Evolutionary conservation across 2,329 filamentous ascomycete genomes (phyloP), one percentile per base, ranked within the genome.

Genomic region (Tolypocladium capitatum): DNA sequence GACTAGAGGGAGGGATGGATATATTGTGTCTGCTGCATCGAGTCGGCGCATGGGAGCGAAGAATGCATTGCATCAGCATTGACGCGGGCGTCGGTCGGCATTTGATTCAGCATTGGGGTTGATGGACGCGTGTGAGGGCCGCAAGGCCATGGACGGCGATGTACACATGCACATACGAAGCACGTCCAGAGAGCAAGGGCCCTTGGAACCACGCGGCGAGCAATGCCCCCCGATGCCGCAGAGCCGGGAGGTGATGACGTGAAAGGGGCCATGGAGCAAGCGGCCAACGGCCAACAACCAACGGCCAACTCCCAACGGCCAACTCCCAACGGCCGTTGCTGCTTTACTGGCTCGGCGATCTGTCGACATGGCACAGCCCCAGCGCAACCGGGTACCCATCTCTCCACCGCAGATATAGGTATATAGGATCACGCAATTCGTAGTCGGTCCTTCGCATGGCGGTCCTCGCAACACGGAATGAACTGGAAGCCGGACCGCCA

Each of bases 1-100:
- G 76, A 80, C 56, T 78, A 60, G n/a, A 53, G 47, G 43, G 18
- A 42, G 35, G 33, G 46, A 42, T 27, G 40, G 13, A 24, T 30
- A 43, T 36, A 50, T 49, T 33, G 36, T 41, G 38, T 28, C 27
- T 28, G 46, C 31, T 48, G 52, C 48, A 49, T 40, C 34, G 46
- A 44, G 47, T 53, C 52, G 14, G 46, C 43, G 18, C 43, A 27
- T 34, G 7, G 31, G 31, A 18, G 35, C 10, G 24, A 3, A 27
- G 2, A 10, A 27, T 34, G 32, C 32, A 35, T 46, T 16, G 34
- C 35, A 46, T 46, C 2, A 21, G 45, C 28, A 46, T 43, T 43
- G 41, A 24, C 21, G 21, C 2, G 9, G 28, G 41, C 10, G 21
- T 43, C 31, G 10, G 21, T 43, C 31, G 10, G 21, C 28, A 10